Evolutionary conservation across 2,329 filamentous ascomycete species (phyloP).

Genomic region (Incumbomyces lentus): DNA sequence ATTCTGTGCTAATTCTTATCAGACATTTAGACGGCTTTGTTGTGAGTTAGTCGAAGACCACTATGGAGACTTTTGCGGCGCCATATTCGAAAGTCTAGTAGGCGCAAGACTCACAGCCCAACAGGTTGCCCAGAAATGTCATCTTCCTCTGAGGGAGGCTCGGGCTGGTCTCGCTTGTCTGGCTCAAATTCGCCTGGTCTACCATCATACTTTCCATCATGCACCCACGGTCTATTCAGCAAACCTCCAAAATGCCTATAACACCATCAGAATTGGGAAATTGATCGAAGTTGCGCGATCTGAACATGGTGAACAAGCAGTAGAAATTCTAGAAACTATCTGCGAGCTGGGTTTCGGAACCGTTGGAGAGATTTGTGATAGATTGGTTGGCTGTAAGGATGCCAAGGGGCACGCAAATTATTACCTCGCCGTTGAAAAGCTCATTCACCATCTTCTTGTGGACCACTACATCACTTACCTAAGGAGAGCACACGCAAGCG

Average conservation of each 20-base stretch:
- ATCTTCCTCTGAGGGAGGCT: constrained; percentile 62
- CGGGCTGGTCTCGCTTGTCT: constrained; percentile 74
- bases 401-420: not conserved
- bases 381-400: not conserved
- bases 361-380: constrained; percentile 34
- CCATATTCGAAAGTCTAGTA: constrained; percentile 71
- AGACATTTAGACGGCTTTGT: constrained; percentile 47
- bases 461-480: constrained; percentile 1
- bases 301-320: constrained; percentile 63
- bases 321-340: constrained; percentile 63
- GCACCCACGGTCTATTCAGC: constrained; percentile 70
- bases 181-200: constrained; percentile 78
- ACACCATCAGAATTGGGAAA: constrained; percentile 69
- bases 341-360: constrained; percentile 66
- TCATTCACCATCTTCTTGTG: not conserved
- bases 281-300: constrained; percentile 65
- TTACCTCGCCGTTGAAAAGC: not conserved
- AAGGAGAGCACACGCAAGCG: constrained; percentile 1
- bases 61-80: constrained; percentile 84
- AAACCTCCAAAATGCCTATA: constrained; percentile 70
- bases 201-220: constrained; percentile 58
- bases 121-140: constrained; percentile 61
- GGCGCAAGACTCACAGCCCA: constrained; percentile 66
- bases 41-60: constrained; percentile 78
- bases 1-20: not conserved